These are phyloP conservation scores for Cercospora sp. DNA, from an alignment of 2,329 filamentous ascomycete species.

Conservation along the genomic window DNA sequence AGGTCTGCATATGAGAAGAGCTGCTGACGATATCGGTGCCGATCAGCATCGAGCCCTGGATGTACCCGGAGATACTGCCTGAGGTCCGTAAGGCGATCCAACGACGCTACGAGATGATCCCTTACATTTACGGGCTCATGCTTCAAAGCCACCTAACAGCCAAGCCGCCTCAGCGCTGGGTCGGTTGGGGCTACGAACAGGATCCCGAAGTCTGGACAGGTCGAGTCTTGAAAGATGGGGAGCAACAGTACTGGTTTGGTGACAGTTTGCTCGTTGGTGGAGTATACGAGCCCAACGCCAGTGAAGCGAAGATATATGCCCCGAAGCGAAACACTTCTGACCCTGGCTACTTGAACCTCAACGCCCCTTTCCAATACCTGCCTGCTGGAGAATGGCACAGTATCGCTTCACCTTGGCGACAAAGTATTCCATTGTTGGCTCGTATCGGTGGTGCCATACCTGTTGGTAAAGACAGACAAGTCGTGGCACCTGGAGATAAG, in stretches of 20 bases:
- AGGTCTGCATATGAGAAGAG: neutral
- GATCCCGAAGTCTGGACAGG: constrained; percentile 66
- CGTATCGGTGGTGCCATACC: constrained; percentile 57
- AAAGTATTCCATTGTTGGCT: constrained; percentile 58
- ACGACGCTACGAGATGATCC: constrained; percentile 69
- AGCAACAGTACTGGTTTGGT: constrained; percentile 73
- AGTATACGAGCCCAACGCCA: constrained; percentile 62
- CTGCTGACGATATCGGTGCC: neutral
- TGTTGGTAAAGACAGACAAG: constrained; percentile 54
- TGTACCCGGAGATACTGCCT: constrained; percentile 67
- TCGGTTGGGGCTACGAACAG: constrained; percentile 69
- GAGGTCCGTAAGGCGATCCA: constrained; percentile 66
- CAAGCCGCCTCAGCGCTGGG: constrained; percentile 67
- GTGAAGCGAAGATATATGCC: constrained; percentile 61
- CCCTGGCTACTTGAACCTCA: constrained; percentile 63
- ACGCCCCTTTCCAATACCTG: constrained; percentile 60
- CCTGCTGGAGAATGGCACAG: constrained; percentile 56
- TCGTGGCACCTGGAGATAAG: constrained; percentile 53
- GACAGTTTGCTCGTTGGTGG: constrained; percentile 66
- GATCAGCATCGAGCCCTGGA: constrained; percentile 67
- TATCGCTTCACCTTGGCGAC: constrained; percentile 53
- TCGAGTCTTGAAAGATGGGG: constrained; percentile 59
- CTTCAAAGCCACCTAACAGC: constrained; percentile 63
- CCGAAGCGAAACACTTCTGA: constrained; percentile 48
- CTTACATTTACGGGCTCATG: constrained; percentile 68